phyloP scores from a whole-genome alignment of 176 grass and related monocot species.

The Aegilops umbellulata region DNA sequence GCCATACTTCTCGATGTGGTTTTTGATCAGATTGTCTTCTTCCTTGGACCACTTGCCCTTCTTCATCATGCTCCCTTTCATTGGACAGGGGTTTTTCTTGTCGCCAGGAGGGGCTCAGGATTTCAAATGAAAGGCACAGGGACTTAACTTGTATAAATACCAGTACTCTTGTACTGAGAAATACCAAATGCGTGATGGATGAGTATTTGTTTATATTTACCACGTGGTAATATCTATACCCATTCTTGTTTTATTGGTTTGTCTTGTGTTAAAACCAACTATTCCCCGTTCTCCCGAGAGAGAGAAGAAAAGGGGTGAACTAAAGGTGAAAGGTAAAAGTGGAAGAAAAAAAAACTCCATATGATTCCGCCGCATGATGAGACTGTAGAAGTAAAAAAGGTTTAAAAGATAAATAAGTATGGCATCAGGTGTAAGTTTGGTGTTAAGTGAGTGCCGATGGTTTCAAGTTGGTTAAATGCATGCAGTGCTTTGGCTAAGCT shows the following conservation, averaged over 20 bases:
- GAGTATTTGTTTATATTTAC: not conserved
- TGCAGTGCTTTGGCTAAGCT: not conserved
- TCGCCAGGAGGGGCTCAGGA: slow-evolving; percentile 34
- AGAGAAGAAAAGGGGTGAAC: not conserved
- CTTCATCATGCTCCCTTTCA: slow-evolving; percentile 27
- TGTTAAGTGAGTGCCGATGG: not conserved
- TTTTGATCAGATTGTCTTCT: slow-evolving; percentile 42
- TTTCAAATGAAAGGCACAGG: not conserved
- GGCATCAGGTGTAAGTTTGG: not conserved
- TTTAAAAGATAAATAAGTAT: not conserved
- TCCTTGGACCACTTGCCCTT: slow-evolving; percentile 48
- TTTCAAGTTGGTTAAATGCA: not conserved
- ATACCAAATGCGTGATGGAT: slow-evolving; percentile 39
- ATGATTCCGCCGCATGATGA: slow-evolving; percentile 11
- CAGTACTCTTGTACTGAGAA: not conserved
- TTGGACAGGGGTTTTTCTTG: slow-evolving; percentile 5
- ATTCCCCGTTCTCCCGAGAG: slow-evolving; percentile 25
- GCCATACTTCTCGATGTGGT: slow-evolving; percentile 41
- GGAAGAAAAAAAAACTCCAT: not conserved
- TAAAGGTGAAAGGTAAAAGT: not conserved
- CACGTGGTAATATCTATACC: slow-evolving; percentile 15
- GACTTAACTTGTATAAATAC: slow-evolving; percentile 33
- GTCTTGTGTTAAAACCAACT: slow-evolving; percentile 37
- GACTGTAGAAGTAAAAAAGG: slow-evolving; percentile 4
- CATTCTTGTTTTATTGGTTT: slow-evolving; percentile 34